Conservation (phyloP, 2,329 filamentous ascomycete species). For the Aspergillus sp. region DNA sequence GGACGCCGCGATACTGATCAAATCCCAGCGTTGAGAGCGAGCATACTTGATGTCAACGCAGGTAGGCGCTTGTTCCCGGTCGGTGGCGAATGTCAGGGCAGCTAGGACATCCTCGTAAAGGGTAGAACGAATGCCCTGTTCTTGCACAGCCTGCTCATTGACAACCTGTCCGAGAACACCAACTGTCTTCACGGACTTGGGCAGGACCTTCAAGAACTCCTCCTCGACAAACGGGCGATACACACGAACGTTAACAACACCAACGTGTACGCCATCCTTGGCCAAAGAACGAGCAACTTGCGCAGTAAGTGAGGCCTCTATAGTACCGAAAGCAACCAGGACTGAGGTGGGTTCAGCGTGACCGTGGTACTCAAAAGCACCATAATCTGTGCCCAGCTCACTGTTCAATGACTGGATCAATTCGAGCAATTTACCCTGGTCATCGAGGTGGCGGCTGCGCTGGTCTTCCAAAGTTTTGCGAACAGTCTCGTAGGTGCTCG, state of each 20-base stretch:
- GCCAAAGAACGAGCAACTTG: slow-evolving; percentile 76
- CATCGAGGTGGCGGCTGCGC: slow-evolving; percentile 68
- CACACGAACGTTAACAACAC: slow-evolving; percentile 85
- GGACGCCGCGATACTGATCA: slow-evolving; percentile 43
- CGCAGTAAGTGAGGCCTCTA: slow-evolving; percentile 81
- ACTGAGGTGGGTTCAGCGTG: slow-evolving; percentile 78
- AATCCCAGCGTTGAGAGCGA: slow-evolving; percentile 65
- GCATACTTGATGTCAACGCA: slow-evolving; percentile 90
- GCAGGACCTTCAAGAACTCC: slow-evolving; percentile 80
- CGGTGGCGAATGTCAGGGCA: slow-evolving; percentile 74
- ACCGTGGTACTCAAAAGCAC: slow-evolving; percentile 90
- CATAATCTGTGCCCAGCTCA: slow-evolving; percentile 90
- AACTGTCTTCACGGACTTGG: slow-evolving; percentile 71
- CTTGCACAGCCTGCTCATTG: slow-evolving; percentile 69
- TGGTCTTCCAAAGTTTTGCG: slow-evolving; percentile 61
- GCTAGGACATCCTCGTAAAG: slow-evolving; percentile 92
- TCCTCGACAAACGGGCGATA: slow-evolving; percentile 96
- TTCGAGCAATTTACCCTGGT: slow-evolving; percentile 69
- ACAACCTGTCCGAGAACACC: slow-evolving; percentile 87
- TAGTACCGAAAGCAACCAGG: slow-evolving; percentile 87
- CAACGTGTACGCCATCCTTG: slow-evolving; percentile 72
- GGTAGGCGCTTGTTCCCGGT: slow-evolving; percentile 61
- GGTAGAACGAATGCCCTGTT: slow-evolving; percentile 75
- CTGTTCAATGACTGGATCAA: slow-evolving; percentile 76
- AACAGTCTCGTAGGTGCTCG: slow-evolving; percentile 67